Evolutionary conservation across 257 asterid genomes (phyloP).

Genomic region (Mentha longifolia): DNA sequence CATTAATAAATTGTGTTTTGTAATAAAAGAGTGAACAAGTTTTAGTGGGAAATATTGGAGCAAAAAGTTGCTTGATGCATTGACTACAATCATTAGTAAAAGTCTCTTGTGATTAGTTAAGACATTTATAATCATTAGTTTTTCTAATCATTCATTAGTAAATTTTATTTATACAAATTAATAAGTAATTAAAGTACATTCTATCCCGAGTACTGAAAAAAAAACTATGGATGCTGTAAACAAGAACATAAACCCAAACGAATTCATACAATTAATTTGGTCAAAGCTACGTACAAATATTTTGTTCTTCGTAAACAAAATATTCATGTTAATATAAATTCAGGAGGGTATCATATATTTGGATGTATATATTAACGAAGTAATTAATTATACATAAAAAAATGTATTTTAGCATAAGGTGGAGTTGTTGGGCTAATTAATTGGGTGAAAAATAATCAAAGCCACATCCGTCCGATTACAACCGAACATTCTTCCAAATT

Average conservation of each 20-base stretch:
- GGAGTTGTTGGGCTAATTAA: conserved; percentile 55
- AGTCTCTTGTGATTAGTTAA: neutral
- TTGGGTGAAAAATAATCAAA: conserved; percentile 23
- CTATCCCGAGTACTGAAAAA: neutral
- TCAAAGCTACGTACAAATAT: neutral
- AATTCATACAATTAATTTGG: neutral
- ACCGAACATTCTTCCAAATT: conserved; percentile 9
- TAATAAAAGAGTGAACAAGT: too few species aligned
- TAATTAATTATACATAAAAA: neutral
- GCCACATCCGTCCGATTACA: conserved; percentile 19
- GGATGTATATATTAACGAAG: neutral
- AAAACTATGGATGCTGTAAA: neutral
- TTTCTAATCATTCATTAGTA: too few species aligned
- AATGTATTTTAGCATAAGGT: conserved; percentile 11
- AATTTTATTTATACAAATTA: too few species aligned
- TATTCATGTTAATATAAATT: neutral
- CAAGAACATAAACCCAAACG: neutral
- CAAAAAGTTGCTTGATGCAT: neutral
- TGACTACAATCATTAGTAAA: neutral
- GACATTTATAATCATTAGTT: too few species aligned
- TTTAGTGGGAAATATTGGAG: neutral
- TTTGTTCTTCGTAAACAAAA: neutral
- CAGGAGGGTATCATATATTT: neutral
- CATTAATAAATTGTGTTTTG: too few species aligned
- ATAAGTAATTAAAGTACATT: neutral